A percentile compares a stretch with the other conserved stretches of the same genome.
Evolutionary conservation across 345 rosid genomes (phyloP).

Genomic region (Rhizophora apiculata): DNA sequence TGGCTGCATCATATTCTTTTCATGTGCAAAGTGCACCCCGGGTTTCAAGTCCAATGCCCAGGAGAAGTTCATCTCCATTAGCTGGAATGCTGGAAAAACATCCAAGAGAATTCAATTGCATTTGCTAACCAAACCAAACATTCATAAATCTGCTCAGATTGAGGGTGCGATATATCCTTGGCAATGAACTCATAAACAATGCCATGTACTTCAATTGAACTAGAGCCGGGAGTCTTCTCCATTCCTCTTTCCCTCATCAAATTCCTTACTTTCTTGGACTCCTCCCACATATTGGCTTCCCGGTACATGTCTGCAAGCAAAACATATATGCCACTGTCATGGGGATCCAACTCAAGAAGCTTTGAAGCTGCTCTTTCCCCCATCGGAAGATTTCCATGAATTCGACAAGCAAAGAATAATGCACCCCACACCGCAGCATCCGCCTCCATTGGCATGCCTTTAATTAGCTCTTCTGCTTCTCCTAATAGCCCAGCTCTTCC

Average conservation of each 20-base stretch:
- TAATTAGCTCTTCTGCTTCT: constrained; percentile 68
- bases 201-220: constrained; percentile 68
- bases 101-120: constrained; percentile 37
- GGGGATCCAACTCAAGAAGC: constrained; percentile 76
- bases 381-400: constrained; percentile 54
- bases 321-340: constrained; percentile 78
- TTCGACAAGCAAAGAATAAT: constrained; percentile 68
- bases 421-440: constrained; percentile 87
- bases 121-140: constrained; percentile 49
- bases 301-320: constrained; percentile 67
- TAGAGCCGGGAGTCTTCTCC: constrained; percentile 79
- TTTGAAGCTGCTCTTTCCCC: constrained; percentile 73
- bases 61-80: constrained; percentile 9
- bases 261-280: constrained; percentile 55
- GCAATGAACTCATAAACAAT: constrained; percentile 58
- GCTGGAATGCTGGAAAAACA: constrained; percentile 10
- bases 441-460: constrained; percentile 66
- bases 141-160: constrained; percentile 44
- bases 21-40: background rate
- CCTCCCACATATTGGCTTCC: constrained; percentile 75
- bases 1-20: too few species aligned
- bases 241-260: constrained; percentile 69
- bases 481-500: constrained; percentile 78
- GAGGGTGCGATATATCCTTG: constrained; percentile 63
- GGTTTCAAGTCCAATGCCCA: constrained; percentile 18